Conservation (phyloP, 371 early-diverging fungal species). For the Zychaea mexicana region DNA sequence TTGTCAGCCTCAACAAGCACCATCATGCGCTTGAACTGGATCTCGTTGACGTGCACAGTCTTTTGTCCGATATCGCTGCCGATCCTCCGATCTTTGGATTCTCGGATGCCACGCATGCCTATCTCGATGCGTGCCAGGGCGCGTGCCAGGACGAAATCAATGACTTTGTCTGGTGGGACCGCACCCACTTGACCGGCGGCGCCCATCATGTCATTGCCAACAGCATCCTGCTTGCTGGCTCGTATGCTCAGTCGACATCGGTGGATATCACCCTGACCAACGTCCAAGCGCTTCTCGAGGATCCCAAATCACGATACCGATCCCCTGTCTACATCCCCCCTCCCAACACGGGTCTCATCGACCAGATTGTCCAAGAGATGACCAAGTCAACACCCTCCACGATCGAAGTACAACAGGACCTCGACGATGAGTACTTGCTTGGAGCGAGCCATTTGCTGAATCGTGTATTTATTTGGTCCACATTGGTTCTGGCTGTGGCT, state of each 20-base stretch:
- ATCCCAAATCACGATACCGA: slow-evolving; percentile 21
- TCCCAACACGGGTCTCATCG: slow-evolving; percentile 29
- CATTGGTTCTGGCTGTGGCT: background rate
- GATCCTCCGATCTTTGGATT: slow-evolving; percentile 38
- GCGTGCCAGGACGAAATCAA: slow-evolving; percentile 18
- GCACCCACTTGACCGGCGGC: slow-evolving; percentile 43
- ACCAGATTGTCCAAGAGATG: slow-evolving; percentile 16
- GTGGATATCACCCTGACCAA: slow-evolving; percentile 5
- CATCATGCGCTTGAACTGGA: slow-evolving; percentile 39
- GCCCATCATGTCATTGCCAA: slow-evolving; percentile 38
- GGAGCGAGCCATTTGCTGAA: background rate
- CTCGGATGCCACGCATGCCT: slow-evolving; percentile 24
- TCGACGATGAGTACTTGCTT: background rate
- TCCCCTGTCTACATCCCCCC: slow-evolving; percentile 23
- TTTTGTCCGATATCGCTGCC: slow-evolving; percentile 31
- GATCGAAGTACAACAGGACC: background rate
- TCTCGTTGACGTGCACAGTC: slow-evolving; percentile 31
- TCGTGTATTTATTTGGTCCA: background rate
- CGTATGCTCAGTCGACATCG: slow-evolving; percentile 22
- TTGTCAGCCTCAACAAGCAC: slow-evolving; percentile 37
- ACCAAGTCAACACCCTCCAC: background rate
- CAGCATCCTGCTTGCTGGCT: slow-evolving; percentile 37
- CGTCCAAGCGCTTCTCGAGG: slow-evolving; percentile 16
- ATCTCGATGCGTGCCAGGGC: slow-evolving; percentile 27
- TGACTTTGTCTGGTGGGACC: slow-evolving; percentile 52